Evolutionary conservation across 208 protist genomes (phyloP), one percentile per base, ranked within the genome.

Genomic region (Acanthamoeba polyphaga): DNA sequence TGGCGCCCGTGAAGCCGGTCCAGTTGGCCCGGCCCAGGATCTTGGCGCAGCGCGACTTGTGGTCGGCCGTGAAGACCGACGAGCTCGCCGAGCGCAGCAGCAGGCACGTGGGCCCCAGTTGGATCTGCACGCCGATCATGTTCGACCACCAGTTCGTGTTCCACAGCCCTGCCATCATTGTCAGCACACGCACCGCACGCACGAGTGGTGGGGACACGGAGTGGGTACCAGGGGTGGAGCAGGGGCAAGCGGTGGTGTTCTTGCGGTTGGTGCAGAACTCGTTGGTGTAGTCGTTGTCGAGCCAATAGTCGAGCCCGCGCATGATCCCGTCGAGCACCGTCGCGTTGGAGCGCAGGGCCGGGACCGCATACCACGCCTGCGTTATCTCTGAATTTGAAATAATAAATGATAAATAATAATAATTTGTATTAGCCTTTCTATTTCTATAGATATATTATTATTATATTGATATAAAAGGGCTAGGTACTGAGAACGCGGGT

Each of bases 261-360:
- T n/a, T 34, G 49, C 80, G 51, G 80, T 88, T n/a, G 80, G 80
- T 88, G 49, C 80, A 88, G 53, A 29, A 43, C n/a, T 88, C 80
- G 80, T 88, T 88, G 80, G 80, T n/a, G 80, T 88, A 88, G 80
- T 88, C 80, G 80, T 88, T 88, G 29, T 9, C 53, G n/a, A 88
- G 38, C 80, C 80, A 88, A 19, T n/a, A 88, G 5, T 58, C 46
- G 51, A 88, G 80, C 4, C 29, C 80, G 13, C 15, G 49, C 15
- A 88, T 19, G 80, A 64, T 64, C 51, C 1, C 8, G 53, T 0
- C 7, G 15, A 88, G 80, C 51, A 88, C n/a, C 51, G 80, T 88
- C 2, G 80, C 43, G 53, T 88, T 88, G 51, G 46, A 12, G 7
- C 53, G 53, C 13, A 88, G 51, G 1, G 51, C 27, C 46, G 80